phyloP scores from a whole-genome alignment of 164 flowering plant species.

The Houttuynia cordata region DNA sequence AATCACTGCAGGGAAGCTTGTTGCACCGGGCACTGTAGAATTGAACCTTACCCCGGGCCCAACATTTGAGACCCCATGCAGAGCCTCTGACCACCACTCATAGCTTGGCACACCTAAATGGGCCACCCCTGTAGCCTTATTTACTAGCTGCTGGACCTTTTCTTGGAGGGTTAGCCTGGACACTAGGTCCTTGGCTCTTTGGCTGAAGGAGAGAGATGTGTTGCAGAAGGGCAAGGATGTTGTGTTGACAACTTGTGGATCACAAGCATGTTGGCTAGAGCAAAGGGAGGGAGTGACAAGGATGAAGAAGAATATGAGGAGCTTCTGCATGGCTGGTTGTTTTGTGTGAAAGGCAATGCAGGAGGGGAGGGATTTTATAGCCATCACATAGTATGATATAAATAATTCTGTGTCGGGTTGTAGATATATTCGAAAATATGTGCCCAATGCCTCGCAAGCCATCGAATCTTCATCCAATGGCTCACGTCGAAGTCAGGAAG shows the following conservation, averaged over 20 bases:
- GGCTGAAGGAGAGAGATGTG: conserved; percentile 20
- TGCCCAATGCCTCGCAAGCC: too few species aligned
- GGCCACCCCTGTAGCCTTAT: conserved; percentile 27
- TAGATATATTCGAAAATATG: too few species aligned
- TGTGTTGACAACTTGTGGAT: conserved; percentile 9
- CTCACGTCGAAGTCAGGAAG: too few species aligned
- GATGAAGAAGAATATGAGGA: conserved; percentile 5
- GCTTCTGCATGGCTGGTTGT: too few species aligned
- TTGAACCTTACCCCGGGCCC: conserved; percentile 33
- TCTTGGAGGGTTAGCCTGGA: conserved; percentile 37
- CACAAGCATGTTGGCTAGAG: conserved; percentile 26
- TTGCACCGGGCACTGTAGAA: conserved; percentile 43
- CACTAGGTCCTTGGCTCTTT: conserved; percentile 38
- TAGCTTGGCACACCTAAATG: conserved; percentile 37
- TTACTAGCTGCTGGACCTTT: conserved; percentile 39
- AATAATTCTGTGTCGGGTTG: too few species aligned
- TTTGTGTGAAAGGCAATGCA: too few species aligned
- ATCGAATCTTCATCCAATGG: too few species aligned
- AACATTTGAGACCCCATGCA: conserved; percentile 48
- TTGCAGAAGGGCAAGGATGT: conserved; percentile 30
- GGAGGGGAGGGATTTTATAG: too few species aligned
- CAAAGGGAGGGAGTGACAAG: conserved; percentile 7
- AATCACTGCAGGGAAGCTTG: conserved; percentile 54
- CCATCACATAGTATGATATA: too few species aligned
- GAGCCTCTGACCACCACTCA: conserved; percentile 68